Percentiles rank a stretch among this genome's conserved stretches.
Conservation (phyloP, 2,329 filamentous ascomycete genomes). For the Pseudocercospora cruenta region DNA sequence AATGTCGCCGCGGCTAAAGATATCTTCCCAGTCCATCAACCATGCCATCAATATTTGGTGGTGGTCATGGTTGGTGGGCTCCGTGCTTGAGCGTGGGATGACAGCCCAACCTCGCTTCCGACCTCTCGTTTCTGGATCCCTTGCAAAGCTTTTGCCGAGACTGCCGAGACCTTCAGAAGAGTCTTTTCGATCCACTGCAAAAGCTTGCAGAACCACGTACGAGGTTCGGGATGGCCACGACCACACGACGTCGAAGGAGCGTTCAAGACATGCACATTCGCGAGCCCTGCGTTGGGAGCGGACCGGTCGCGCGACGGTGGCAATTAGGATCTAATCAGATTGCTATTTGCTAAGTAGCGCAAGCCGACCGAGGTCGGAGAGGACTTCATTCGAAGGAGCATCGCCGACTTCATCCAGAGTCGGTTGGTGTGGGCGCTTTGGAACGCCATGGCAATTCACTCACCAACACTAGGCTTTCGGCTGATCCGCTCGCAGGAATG, state of each 20-base stretch:
- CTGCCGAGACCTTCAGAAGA: not conserved
- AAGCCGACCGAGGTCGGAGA: not conserved
- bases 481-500: not conserved
- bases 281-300: not conserved
- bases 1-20: not conserved
- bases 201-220: not conserved
- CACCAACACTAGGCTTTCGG: slow-evolving; percentile 2
- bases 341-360: slow-evolving; percentile 4
- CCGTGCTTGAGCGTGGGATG: not conserved
- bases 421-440: not conserved
- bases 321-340: slow-evolving; percentile 1
- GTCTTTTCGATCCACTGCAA: not conserved
- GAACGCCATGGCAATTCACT: not conserved
- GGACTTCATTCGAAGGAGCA: not conserved
- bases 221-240: not conserved
- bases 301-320: not conserved
- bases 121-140: not conserved
- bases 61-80: not conserved
- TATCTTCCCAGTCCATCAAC: not conserved
- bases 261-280: not conserved
- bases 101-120: not conserved
- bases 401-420: not conserved
- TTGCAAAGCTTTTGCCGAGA: not conserved
- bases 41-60: not conserved
- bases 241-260: not conserved